Percentiles rank a stretch among this genome's conserved stretches.
phyloP scores from a whole-genome alignment of 495 filamentous ascomycete genomes.

The Penicillium cataractarum region DNA sequence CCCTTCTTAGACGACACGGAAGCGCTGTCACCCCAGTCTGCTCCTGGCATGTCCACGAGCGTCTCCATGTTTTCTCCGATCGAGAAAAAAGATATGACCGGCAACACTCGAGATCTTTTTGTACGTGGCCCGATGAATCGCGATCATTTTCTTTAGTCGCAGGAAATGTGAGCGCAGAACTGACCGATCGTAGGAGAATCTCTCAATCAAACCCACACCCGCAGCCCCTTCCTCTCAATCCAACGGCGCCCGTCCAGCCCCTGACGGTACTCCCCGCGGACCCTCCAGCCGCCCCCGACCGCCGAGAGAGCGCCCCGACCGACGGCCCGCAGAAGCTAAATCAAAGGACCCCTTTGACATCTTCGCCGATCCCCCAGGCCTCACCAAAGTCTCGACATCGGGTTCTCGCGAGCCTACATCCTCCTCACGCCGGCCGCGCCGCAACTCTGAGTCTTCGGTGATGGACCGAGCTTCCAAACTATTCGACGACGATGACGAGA shows the following conservation, averaged over 20 bases:
- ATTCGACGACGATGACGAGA: constrained; percentile 74
- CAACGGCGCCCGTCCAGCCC: constrained; percentile 46
- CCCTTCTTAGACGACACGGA: constrained; percentile 84
- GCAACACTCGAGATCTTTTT: constrained; percentile 82
- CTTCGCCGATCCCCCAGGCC: constrained; percentile 58
- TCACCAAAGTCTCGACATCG: constrained; percentile 38
- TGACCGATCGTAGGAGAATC: constrained; percentile 41
- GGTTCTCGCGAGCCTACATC: constrained; percentile 21
- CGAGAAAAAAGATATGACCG: constrained; percentile 56
- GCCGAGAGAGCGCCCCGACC: constrained; percentile 34
- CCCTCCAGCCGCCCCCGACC: constrained; percentile 32
- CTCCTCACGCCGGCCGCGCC: constrained; percentile 62
- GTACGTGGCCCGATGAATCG: constrained; percentile 69
- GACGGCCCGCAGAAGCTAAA: constrained; percentile 26
- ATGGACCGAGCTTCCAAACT: constrained; percentile 64
- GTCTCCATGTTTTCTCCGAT: constrained; percentile 61
- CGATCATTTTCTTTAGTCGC: background rate
- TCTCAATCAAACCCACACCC: constrained; percentile 41
- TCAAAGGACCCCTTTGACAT: constrained; percentile 56
- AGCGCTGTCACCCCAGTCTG: constrained; percentile 51
- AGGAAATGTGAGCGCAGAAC: background rate
- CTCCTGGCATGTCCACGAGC: constrained; percentile 41
- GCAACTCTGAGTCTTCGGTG: constrained; percentile 94
- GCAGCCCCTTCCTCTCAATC: constrained; percentile 26
- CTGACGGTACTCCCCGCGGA: constrained; percentile 41